Base-by-base conservation (phyloP, 2,329 filamentous ascomycete genomes). In the Graphium sp. region DNA sequence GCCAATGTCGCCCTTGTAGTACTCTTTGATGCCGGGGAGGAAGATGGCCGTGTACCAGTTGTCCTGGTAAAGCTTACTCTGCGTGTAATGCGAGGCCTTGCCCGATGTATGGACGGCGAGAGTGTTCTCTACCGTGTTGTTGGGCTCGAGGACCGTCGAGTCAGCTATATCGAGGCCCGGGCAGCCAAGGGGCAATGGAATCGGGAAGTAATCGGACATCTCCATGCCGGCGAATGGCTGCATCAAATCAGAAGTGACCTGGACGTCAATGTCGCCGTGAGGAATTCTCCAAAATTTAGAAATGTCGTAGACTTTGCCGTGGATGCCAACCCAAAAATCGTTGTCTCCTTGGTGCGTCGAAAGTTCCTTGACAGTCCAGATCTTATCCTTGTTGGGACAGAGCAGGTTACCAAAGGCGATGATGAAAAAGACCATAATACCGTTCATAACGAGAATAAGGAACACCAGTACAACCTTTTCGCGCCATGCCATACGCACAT, bases 401-500 rank as follows among this genome's bases (percentile, higher is more conserved):
- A 95, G 60, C 2, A 98, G 50, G 31, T 66, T 71, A 19, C 87
- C 85, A 41, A 98, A 89, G 22, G 56, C 70, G 37, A 94, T 67
- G 41, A 98, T 94, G 67, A 83, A 93, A 56, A 98, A 98, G 33
- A 94, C 62, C 35, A 98, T 69, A 17, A 69, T 45, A 22, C 48
- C 83, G 52, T 98, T 98, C 39, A 92, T 53, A 9, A 98, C 42
- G 18, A 80, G 47, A 40, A 98, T 95, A 29, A 93, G 42, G 33
- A 80, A 59, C 26, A 85, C 73, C 8, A 98, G 59, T 0, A 89
- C 77, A 8, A 98, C 29, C 53, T 98, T 98, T 46, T 98, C 89
- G 51, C 89, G 71, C 89, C 89, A 98, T 0, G 89, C 89, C 71
- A 94, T 80, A 16, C 89, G 80, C 7, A 98, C 83, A 53, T 98